phyloP scores from a whole-genome alignment of 768 basidiomycete genomes.

The Dacryopinax spathularia region DNA sequence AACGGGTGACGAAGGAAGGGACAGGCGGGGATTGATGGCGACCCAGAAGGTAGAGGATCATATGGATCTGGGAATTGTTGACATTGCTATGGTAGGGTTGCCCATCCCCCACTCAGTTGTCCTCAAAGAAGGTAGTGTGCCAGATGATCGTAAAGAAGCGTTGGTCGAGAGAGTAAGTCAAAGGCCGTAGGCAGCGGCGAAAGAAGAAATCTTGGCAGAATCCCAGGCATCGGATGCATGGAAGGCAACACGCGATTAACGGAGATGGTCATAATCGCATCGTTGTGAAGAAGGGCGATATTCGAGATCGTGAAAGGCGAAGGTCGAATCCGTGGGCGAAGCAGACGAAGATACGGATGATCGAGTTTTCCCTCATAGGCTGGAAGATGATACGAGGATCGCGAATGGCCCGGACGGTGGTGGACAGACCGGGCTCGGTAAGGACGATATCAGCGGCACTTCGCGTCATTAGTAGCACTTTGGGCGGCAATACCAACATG shows the following conservation, averaged over 20 bases:
- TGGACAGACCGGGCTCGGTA: conserved; percentile 96
- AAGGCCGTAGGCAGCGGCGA: conserved; percentile 87
- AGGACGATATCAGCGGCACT: conserved; percentile 97
- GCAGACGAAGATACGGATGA: conserved; percentile 97
- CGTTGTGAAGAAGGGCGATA: conserved; percentile 92
- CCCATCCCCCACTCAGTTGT: conserved; percentile 58
- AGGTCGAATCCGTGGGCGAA: conserved; percentile 96
- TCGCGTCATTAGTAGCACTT: conserved; percentile 96
- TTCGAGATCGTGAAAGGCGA: conserved; percentile 99
- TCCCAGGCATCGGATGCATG: conserved; percentile 93
- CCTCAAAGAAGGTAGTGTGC: conserved; percentile 78
- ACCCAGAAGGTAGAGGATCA: conserved; percentile 91
- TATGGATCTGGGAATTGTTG: conserved; percentile 69
- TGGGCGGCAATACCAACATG: conserved; percentile 99
- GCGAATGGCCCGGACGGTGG: conserved; percentile 96
- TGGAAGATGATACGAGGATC: conserved; percentile 99
- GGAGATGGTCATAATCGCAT: conserved; percentile 96
- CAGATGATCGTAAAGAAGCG: conserved; percentile 71
- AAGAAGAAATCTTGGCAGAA: conserved; percentile 87
- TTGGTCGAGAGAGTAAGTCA: conserved; percentile 89
- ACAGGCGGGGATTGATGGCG: conserved; percentile 98
- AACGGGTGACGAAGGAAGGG: conserved; percentile 88
- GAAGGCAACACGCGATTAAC: conserved; percentile 93
- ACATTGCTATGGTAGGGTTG: conserved; percentile 25
- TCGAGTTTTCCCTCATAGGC: conserved; percentile 98